These are phyloP conservation scores for Arachis stenosperma DNA, from an alignment of 306 rosid genomes.

Conservation along the genomic window DNA sequence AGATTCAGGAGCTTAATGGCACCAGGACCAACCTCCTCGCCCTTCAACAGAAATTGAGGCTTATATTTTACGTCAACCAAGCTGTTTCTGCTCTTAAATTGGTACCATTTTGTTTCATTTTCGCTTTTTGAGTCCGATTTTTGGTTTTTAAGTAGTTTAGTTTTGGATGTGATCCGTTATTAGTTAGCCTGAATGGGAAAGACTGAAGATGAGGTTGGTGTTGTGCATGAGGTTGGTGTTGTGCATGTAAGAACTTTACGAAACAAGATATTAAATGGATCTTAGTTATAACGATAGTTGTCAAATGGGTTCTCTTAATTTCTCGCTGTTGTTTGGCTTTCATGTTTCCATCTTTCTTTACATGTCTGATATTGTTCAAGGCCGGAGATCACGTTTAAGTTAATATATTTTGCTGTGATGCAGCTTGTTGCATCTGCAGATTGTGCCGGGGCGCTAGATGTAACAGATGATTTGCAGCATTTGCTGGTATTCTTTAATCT, in stretches of 20 bases:
- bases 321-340: slow-evolving; percentile 1
- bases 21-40: slow-evolving; percentile 76
- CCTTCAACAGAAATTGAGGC: slow-evolving; percentile 86
- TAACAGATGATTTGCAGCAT: slow-evolving; percentile 89
- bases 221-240: not conserved
- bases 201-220: not conserved
- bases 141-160: not conserved
- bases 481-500: slow-evolving; percentile 65
- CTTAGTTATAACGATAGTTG: not conserved
- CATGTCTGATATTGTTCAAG: slow-evolving; percentile 19
- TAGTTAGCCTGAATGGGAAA: not conserved
- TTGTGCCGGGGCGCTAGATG: slow-evolving; percentile 98
- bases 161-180: not conserved
- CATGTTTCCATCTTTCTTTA: slow-evolving; percentile 16
- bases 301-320: not conserved
- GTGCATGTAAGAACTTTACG: slow-evolving; percentile 11
- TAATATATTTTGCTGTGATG: slow-evolving; percentile 62
- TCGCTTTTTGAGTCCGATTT: not conserved
- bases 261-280: slow-evolving; percentile 14
- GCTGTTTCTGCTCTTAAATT: slow-evolving; percentile 92
- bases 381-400: slow-evolving; percentile 40
- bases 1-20: slow-evolving; percentile 81
- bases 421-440: slow-evolving; percentile 99
- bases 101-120: slow-evolving; percentile 46
- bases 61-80: slow-evolving; percentile 89